Evolutionary conservation across 352 stramenopile species (phyloP), one percentile per base, ranked within the genome.

Genomic region (Halophytophthora polymorphica): DNA sequence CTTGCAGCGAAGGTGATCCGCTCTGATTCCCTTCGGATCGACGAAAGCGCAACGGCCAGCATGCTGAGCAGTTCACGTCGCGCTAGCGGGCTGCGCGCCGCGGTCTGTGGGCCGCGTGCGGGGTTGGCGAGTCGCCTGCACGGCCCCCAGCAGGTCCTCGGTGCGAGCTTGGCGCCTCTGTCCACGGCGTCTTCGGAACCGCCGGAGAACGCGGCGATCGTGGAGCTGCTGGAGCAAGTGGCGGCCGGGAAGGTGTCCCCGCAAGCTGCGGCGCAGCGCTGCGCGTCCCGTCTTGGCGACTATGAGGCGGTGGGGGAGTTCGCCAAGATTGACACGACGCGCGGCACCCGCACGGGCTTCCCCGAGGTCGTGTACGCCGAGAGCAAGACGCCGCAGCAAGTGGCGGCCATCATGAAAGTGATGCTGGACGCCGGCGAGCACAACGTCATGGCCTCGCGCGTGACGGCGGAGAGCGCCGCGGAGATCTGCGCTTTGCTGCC

Each of bases 281-380:
- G 50, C 23, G 29, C 50, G 6, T 58, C 28, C 46, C 21, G 36
- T 33, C 18, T 40, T 12, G 8, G 25, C 25, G 67, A 77, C 44
- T 91, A 91, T 33, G 62, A 87, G 42, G 56, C 66, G 21, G 60
- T 89, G 10, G 76, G 66, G 2, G 44, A 64, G 6, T 89, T 73
- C 29, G 81, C 78, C 36, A 91, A 91, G 67, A 88, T 98, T 23
- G 95, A 98, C 66, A 95, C 90, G 39, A 77, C 82, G 15, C 74
- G 95, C 13, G 73, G 83, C 6, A 71, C 59, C 35, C 84, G 95
- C n/a, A 96, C 90, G 15, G 94, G 93, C 10, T 98, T 98, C 58
- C 95, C 95, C 0, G 94, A 98, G 50, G 94, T 96, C 34, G 82
- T 98, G 23, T 98, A 98, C 71, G 89, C 75, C 13, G 81, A 97